These are phyloP conservation scores for Penicillium robsamsonii DNA, from an alignment of 495 filamentous ascomycete species.

Conservation along the genomic window DNA sequence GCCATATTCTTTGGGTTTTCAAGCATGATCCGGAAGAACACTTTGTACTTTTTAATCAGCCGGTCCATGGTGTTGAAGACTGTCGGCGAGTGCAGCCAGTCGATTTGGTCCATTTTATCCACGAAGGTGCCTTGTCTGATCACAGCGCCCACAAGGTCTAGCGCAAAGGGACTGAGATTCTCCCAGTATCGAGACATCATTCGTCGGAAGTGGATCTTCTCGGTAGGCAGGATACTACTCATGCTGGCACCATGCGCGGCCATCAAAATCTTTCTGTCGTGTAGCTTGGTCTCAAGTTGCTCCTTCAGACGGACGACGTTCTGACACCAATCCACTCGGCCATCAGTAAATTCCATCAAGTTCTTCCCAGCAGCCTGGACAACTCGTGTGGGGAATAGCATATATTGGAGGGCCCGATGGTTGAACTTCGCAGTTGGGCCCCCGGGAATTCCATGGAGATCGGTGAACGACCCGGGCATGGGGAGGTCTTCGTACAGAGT, in stretches of 20 bases:
- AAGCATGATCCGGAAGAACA: constrained; percentile 66
- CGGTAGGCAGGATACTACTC: constrained; percentile 2
- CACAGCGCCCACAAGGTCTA: constrained; percentile 75
- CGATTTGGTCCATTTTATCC: constrained; percentile 75
- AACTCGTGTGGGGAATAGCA: constrained; percentile 58
- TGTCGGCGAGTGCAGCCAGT: constrained; percentile 72
- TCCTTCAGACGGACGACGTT: constrained; percentile 16
- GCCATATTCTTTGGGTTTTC: constrained; percentile 52
- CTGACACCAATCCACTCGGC: constrained; percentile 21
- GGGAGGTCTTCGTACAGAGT: constrained; percentile 45
- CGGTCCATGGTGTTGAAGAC: constrained; percentile 62
- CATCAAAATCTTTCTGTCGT: constrained; percentile 9
- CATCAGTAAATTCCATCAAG: constrained; percentile 35
- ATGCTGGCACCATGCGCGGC: constrained; percentile 1
- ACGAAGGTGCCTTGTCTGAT: constrained; percentile 76
- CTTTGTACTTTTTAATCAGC: constrained; percentile 63
- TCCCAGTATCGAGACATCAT: constrained; percentile 84
- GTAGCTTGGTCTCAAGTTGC: constrained; percentile 13
- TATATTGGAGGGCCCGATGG: constrained; percentile 8
- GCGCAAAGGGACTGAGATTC: constrained; percentile 65
- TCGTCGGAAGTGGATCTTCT: constrained; percentile 56
- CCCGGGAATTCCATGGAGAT: constrained; percentile 33
- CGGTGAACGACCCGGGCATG: constrained; percentile 63
- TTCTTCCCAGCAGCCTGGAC: constrained; percentile 43
- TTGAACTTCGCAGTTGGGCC: background rate